Conservation (phyloP, 768 basidiomycete genomes). For the Trametes cubensis region DNA sequence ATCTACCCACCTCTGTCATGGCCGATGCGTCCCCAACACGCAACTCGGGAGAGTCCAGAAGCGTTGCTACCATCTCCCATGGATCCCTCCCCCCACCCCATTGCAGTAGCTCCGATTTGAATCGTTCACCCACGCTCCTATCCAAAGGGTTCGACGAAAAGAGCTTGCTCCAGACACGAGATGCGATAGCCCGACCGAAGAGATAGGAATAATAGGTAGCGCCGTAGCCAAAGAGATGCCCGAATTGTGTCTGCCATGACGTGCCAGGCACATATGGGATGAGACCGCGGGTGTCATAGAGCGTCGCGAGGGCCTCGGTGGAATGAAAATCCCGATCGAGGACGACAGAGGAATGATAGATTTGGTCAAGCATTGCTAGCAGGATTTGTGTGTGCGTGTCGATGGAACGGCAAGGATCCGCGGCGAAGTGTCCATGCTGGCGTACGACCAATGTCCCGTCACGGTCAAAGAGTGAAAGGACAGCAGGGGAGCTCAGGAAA, state of each 20-base stretch:
- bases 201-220: conserved; percentile 98
- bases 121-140: conserved; percentile 77
- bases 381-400: conserved; percentile 92
- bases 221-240: conserved; percentile 94
- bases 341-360: conserved; percentile 93
- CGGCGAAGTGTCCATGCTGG: conserved; percentile 65
- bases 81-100: conserved; percentile 92
- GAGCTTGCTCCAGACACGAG: conserved; percentile 80
- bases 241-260: conserved; percentile 94
- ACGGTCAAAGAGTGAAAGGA: conserved; percentile 76
- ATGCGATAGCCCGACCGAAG: conserved; percentile 95
- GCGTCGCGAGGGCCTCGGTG: conserved; percentile 60
- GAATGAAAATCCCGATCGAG: conserved; percentile 67
- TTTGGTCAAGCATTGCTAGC: conserved; percentile 86
- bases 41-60: conserved; percentile 69
- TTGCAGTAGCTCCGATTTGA: conserved; percentile 72
- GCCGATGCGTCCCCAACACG: conserved; percentile 73
- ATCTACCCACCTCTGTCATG: conserved; percentile 88
- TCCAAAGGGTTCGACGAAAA: conserved; percentile 71
- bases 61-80: conserved; percentile 84
- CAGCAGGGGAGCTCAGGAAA: conserved; percentile 82
- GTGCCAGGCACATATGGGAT: conserved; percentile 85
- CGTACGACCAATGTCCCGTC: conserved; percentile 48
- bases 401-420: conserved; percentile 78
- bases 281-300: conserved; percentile 71